Evolutionary conservation across 164 flowering plant genomes (phyloP).

Genomic region (Pachysandra terminalis): DNA sequence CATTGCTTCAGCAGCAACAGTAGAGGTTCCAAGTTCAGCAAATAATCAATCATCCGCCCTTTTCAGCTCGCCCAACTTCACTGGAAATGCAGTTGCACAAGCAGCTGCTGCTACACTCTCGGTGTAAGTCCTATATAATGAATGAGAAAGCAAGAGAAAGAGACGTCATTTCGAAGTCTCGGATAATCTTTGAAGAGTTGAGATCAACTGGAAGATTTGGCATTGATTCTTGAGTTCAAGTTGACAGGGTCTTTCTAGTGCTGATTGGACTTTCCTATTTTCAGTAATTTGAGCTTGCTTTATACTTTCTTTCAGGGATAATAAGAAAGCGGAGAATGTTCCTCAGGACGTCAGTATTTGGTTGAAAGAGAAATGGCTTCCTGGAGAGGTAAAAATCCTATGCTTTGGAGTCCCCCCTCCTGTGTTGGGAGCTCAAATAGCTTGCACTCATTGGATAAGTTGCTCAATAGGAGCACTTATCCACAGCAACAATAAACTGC

Average conservation of each 20-base stretch:
- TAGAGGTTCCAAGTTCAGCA: constrained; percentile 23
- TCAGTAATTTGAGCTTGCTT: neutral
- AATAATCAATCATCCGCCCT: constrained; percentile 18
- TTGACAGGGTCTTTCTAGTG: too few species aligned
- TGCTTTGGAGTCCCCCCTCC: too few species aligned
- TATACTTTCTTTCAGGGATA: constrained; percentile 25
- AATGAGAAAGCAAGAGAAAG: neutral
- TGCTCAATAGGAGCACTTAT: too few species aligned
- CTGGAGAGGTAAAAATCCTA: constrained; percentile 61
- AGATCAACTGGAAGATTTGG: neutral
- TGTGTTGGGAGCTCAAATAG: neutral
- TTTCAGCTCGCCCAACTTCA: constrained; percentile 12
- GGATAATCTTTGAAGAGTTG: neutral
- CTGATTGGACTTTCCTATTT: neutral
- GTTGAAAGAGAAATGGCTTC: constrained; percentile 65
- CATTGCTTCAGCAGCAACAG: constrained; percentile 14
- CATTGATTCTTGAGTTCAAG: too few species aligned
- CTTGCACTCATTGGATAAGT: neutral
- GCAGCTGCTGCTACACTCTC: constrained; percentile 12
- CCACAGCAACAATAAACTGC: too few species aligned
- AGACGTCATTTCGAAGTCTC: neutral
- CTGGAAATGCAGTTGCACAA: constrained; percentile 15
- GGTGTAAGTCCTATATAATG: constrained; percentile 29
- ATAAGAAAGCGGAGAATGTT: constrained; percentile 15
- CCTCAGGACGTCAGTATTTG: constrained; percentile 50